Conservation (phyloP, 805 yeast genomes). For the Kazachstania martiniae region DNA sequence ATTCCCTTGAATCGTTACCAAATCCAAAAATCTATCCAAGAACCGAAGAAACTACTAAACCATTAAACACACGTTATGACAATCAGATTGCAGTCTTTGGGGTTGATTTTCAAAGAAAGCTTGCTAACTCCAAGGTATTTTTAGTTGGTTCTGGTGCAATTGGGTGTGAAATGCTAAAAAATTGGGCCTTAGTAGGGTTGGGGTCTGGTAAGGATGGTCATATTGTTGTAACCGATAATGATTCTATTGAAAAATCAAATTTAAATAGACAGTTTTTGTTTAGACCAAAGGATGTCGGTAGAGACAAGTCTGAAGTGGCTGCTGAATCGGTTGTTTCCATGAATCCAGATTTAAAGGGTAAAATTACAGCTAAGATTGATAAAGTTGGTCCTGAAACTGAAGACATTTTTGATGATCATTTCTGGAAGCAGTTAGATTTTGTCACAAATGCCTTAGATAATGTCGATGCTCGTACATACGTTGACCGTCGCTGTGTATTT, state of each 20-base stretch:
- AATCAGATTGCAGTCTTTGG: constrained; percentile 95
- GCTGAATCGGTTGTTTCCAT: constrained; percentile 71
- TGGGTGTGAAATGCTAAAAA: constrained; percentile 97
- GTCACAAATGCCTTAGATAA: constrained; percentile 97
- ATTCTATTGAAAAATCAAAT: constrained; percentile 89
- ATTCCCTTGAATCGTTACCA: constrained; percentile 87
- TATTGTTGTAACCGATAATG: constrained; percentile 77
- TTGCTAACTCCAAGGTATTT: constrained; percentile 74
- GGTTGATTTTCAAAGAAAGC: constrained; percentile 53
- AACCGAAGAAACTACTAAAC: constrained; percentile 60
- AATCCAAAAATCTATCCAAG: constrained; percentile 44
- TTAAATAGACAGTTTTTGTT: constrained; percentile 93
- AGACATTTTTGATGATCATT: constrained; percentile 67
- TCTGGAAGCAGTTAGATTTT: constrained; percentile 77
- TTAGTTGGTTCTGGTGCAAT: constrained; percentile 97
- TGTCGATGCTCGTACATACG: constrained; percentile 95
- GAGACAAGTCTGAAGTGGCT: constrained; percentile 82
- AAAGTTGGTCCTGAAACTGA: constrained; percentile 94
- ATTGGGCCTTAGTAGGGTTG: constrained; percentile 95
- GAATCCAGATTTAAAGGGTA: constrained; percentile 76
- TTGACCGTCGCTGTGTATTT: constrained; percentile 92
- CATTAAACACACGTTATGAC: constrained; percentile 78
- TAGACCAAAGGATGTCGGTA: constrained; percentile 90
- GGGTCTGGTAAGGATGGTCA: constrained; percentile 87
- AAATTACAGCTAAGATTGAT: constrained; percentile 66